Percentiles rank a stretch among this genome's conserved stretches.
Evolutionary conservation across 2,329 filamentous ascomycete species (phyloP).

Genomic region (Dryadomyces sulphureus): DNA sequence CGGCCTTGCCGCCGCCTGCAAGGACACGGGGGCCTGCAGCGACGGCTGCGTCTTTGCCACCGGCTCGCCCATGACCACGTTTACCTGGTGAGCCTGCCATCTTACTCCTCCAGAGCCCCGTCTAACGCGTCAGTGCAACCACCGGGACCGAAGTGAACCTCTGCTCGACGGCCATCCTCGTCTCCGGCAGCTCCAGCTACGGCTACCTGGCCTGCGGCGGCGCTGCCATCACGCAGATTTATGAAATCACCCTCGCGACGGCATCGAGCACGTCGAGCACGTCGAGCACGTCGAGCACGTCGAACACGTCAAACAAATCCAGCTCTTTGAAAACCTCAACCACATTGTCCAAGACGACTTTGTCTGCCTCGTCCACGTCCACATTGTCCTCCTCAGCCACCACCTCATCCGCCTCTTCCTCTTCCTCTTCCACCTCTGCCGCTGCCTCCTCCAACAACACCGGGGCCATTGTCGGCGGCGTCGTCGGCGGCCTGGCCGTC

Average conservation of each 20-base stretch:
- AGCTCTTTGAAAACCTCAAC: too few relatives aligned
- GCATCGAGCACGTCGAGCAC: neutral
- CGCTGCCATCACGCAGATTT: neutral
- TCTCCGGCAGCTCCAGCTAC: slow-evolving; percentile 18
- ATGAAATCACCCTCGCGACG: slow-evolving; percentile 1
- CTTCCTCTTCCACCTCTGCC: too few relatives aligned
- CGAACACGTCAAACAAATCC: too few relatives aligned
- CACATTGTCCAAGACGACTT: too few relatives aligned
- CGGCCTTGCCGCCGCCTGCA: slow-evolving; percentile 21
- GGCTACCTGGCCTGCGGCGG: slow-evolving; percentile 21
- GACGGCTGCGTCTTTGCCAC: slow-evolving; percentile 18
- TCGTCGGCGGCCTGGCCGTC: slow-evolving; percentile 13
- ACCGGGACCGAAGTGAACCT: slow-evolving; percentile 10
- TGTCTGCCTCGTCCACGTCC: too few relatives aligned
- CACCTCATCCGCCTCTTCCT: too few relatives aligned
- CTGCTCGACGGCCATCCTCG: slow-evolving; percentile 21
- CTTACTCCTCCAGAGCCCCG: too few relatives aligned
- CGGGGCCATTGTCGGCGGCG: slow-evolving; percentile 18
- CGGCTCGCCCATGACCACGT: slow-evolving; percentile 15
- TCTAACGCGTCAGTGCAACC: neutral
- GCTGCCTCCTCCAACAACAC: slow-evolving; percentile 14
- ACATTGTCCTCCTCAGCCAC: too few relatives aligned
- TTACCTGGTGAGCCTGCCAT: slow-evolving; percentile 21
- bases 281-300: neutral
- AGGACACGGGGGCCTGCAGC: slow-evolving; percentile 18